phyloP scores from a whole-genome alignment of 2,329 filamentous ascomycete species.

The Xylariaceae sp. region DNA sequence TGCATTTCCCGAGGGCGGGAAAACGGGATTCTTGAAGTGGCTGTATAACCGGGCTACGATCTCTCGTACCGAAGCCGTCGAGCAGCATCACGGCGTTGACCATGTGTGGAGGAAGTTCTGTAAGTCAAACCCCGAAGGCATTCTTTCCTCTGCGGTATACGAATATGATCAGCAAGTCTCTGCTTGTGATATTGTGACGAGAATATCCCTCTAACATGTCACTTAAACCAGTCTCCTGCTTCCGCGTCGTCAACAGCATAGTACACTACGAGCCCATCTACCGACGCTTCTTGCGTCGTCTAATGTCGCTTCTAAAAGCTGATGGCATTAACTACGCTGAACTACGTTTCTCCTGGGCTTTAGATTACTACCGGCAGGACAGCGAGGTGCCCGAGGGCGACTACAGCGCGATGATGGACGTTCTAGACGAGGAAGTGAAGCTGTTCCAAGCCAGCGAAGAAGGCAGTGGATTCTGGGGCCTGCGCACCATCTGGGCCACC shows the following conservation, averaged over 20 bases:
- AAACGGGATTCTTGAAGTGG: slow-evolving; percentile 77
- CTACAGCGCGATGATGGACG: slow-evolving; percentile 72
- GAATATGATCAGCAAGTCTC: not conserved
- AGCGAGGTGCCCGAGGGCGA: slow-evolving; percentile 70
- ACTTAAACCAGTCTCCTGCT: slow-evolving; percentile 55
- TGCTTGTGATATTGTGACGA: not conserved
- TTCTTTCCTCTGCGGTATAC: too few species aligned
- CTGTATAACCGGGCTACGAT: slow-evolving; percentile 76
- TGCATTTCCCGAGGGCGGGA: slow-evolving; percentile 75
- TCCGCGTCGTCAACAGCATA: slow-evolving; percentile 74
- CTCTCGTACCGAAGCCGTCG: slow-evolving; percentile 72
- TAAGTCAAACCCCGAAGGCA: slow-evolving; percentile 41
- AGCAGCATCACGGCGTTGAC: slow-evolving; percentile 83
- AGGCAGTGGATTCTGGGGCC: slow-evolving; percentile 82
- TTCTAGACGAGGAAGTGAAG: slow-evolving; percentile 78
- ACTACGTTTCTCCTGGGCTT: slow-evolving; percentile 74
- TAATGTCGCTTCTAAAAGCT: slow-evolving; percentile 74
- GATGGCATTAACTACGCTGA: slow-evolving; percentile 90
- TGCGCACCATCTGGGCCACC: slow-evolving; percentile 84
- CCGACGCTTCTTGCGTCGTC: slow-evolving; percentile 72
- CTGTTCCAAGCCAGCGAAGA: slow-evolving; percentile 75
- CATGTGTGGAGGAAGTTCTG: slow-evolving; percentile 85
- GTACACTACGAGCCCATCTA: slow-evolving; percentile 93
- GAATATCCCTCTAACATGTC: slow-evolving; percentile 7
- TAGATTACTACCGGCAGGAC: slow-evolving; percentile 71